Percentiles rank a stretch among this genome's conserved stretches.
phyloP scores from a whole-genome alignment of 805 yeast genomes.

The Starmerella floricola region DNA sequence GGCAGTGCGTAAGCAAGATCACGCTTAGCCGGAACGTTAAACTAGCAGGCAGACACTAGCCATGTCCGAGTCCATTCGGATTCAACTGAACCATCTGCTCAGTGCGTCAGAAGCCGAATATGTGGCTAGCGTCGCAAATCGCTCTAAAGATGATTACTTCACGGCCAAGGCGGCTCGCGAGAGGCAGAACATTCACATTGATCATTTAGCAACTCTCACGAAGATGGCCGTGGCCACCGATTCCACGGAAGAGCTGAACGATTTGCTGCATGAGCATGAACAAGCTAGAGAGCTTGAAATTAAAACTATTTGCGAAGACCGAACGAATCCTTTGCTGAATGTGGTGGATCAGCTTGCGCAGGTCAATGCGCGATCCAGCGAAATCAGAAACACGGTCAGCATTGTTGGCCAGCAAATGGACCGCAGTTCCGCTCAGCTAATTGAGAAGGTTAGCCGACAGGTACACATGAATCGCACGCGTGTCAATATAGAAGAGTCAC shows the following conservation, averaged over 20 bases:
- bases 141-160: background rate
- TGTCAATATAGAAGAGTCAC: constrained; percentile 58
- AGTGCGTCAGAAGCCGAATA: constrained; percentile 13
- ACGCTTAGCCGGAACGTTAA: background rate
- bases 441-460: constrained; percentile 31
- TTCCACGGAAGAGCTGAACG: constrained; percentile 45
- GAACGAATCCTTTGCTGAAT: constrained; percentile 38
- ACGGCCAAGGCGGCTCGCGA: background rate
- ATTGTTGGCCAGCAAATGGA: constrained; percentile 47
- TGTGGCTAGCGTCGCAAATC: constrained; percentile 3
- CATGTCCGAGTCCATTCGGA: constrained; percentile 20
- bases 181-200: constrained; percentile 37
- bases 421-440: constrained; percentile 53
- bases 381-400: constrained; percentile 43
- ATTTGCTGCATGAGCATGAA: constrained; percentile 45
- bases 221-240: constrained; percentile 47
- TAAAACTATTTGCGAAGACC: constrained; percentile 46
- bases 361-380: constrained; percentile 47
- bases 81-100: constrained; percentile 20
- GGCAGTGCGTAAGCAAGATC: background rate
- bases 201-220: constrained; percentile 66
- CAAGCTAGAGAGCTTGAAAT: constrained; percentile 50
- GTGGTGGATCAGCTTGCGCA: constrained; percentile 51
- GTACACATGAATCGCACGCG: constrained; percentile 26
- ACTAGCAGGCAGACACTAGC: background rate